A percentile compares a stretch with the other conserved stretches of the same genome.
Conservation (phyloP, 1,139 yeast genomes). For the Pichia sp. region DNA sequence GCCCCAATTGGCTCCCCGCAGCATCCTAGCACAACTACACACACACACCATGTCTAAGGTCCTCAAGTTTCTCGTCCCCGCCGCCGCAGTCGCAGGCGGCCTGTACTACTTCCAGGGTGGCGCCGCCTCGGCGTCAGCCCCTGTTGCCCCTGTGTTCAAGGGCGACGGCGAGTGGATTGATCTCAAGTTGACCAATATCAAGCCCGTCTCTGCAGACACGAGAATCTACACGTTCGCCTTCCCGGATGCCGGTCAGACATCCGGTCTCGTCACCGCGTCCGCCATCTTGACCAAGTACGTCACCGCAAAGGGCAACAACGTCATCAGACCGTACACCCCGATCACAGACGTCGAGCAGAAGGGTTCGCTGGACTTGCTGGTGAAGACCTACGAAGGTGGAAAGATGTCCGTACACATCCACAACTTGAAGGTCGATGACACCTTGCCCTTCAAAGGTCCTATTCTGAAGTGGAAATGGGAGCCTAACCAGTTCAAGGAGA, state of each 20-base stretch:
- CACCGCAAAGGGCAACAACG: conserved; percentile 80
- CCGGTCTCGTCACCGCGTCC: conserved; percentile 82
- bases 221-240: conserved; percentile 70
- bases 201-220: conserved; percentile 58
- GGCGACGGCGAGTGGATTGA: conserved; percentile 81
- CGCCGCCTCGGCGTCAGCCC: conserved; percentile 32
- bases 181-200: conserved; percentile 59
- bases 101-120: conserved; percentile 38
- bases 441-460: conserved; percentile 92
- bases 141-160: conserved; percentile 43
- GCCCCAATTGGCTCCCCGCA: background rate
- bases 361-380: conserved; percentile 75
- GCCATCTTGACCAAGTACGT: conserved; percentile 76
- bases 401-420: conserved; percentile 77
- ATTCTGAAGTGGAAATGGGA: conserved; percentile 88
- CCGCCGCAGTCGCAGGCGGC: conserved; percentile 51
- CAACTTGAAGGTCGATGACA: conserved; percentile 70
- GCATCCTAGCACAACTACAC: background rate
- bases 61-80: conserved; percentile 37
- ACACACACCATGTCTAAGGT: conserved; percentile 23
- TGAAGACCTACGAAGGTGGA: conserved; percentile 83
- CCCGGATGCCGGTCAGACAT: conserved; percentile 59
- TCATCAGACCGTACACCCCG: conserved; percentile 97
- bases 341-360: conserved; percentile 61
- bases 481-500: conserved; percentile 74